Conservation (phyloP, 2,329 filamentous ascomycete genomes). For the Xylariaceae sp. region DNA sequence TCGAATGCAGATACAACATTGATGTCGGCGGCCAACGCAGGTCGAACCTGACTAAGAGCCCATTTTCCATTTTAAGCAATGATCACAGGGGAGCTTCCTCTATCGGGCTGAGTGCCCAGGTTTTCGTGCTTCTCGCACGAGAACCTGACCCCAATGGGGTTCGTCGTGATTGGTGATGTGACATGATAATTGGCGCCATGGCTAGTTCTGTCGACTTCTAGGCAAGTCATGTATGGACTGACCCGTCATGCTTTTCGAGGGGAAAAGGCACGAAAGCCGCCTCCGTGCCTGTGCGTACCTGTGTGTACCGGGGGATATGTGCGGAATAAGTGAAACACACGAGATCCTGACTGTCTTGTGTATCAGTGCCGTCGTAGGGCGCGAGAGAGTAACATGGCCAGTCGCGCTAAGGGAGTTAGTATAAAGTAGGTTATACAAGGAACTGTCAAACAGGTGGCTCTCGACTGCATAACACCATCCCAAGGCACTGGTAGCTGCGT, state of each 20-base stretch:
- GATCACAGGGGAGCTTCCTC: constrained; percentile 16
- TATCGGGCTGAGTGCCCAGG: constrained; percentile 16
- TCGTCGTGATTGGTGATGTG: constrained; percentile 14
- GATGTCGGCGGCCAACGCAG: constrained; percentile 10
- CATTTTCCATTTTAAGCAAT: constrained; percentile 17
- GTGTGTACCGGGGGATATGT: neutral
- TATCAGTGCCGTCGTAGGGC: neutral
- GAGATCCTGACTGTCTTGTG: neutral
- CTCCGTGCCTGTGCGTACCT: neutral
- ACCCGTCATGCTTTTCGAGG: neutral
- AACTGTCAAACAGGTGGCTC: neutral
- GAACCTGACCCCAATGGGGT: constrained; percentile 11
- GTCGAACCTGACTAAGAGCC: constrained; percentile 16
- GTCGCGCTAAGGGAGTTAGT: neutral
- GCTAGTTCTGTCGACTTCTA: constrained; percentile 3
- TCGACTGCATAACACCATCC: constrained; percentile 13
- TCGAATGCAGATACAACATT: constrained; percentile 16
- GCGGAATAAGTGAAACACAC: neutral
- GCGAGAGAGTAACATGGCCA: constrained; percentile 2
- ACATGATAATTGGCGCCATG: constrained; percentile 4
- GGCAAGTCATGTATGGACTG: constrained; percentile 1
- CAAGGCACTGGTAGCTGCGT: constrained; percentile 18
- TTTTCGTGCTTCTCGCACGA: constrained; percentile 9
- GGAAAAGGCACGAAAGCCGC: neutral
- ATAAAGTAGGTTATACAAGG: neutral